Evolutionary conservation across 2,329 filamentous ascomycete genomes (phyloP).

Genomic region (Shiraia bambusicola): DNA sequence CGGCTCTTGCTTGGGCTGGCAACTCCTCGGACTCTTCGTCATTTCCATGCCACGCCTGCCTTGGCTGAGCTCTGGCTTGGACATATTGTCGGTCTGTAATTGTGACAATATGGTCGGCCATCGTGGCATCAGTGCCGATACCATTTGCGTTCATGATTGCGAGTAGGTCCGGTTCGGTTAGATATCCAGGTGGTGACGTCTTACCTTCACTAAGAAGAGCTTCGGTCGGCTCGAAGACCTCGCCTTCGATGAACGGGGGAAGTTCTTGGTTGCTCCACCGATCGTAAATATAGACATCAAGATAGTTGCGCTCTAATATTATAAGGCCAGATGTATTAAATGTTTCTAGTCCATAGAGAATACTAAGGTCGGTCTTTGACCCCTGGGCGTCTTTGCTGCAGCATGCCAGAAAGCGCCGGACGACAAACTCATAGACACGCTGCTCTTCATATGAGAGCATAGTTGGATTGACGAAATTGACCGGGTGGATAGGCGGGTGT

Average conservation of each 20-base stretch:
- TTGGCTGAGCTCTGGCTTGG: slow-evolving; percentile 61
- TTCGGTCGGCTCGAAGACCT: slow-evolving; percentile 83
- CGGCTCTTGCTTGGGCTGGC: too few species aligned
- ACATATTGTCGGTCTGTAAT: slow-evolving; percentile 91
- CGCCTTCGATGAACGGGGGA: slow-evolving; percentile 75
- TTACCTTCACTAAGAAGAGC: slow-evolving; percentile 90
- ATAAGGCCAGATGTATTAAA: slow-evolving; percentile 83
- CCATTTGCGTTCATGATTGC: slow-evolving; percentile 97
- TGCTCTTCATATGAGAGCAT: slow-evolving; percentile 66
- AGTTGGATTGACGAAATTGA: slow-evolving; percentile 72
- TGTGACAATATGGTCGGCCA: slow-evolving; percentile 97
- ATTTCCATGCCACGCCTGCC: slow-evolving; percentile 35
- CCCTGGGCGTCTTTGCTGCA: slow-evolving; percentile 94
- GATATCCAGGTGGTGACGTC: slow-evolving; percentile 77
- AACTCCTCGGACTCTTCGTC: slow-evolving; percentile 42
- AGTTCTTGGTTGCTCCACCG: slow-evolving; percentile 89
- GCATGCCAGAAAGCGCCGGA: slow-evolving; percentile 88
- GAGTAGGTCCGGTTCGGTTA: slow-evolving; percentile 94
- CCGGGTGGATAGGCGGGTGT: slow-evolving; percentile 94
- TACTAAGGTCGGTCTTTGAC: slow-evolving; percentile 78
- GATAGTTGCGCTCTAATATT: slow-evolving; percentile 86
- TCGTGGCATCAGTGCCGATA: slow-evolving; percentile 96
- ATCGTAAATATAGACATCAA: slow-evolving; percentile 94
- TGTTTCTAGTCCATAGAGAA: slow-evolving; percentile 77
- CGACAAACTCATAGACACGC: slow-evolving; percentile 88